Evolutionary conservation across 257 asterid species (phyloP), one percentile per base, ranked within the genome.

Genomic region (Solanum bulbocastanum): DNA sequence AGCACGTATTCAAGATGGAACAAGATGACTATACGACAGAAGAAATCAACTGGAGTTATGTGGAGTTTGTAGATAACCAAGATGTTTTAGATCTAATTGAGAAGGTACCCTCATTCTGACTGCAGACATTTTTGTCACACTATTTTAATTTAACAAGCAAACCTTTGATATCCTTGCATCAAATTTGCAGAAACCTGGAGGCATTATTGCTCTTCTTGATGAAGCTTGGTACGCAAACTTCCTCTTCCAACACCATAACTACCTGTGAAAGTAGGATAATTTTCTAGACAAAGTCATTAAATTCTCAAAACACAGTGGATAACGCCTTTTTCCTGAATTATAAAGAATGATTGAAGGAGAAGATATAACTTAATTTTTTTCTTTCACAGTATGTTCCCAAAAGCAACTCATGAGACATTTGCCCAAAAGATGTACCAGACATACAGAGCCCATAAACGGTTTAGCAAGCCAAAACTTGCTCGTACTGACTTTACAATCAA

Each of bases 1-100:
- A 96, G 99, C 98, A 97, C 78, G 98, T 97, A 52, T 97, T 97
- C 94, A 97, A 96, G 94, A 97, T 97, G 99, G 99, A 95, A 90
- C 99, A 96, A 92, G 99, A 95, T 82, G 99, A 96, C 86, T 96
- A 96, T 84, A 94, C 98, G 3, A 94, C 93, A 89, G 99, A 95
- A 92, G 98, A 95, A 91, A 96, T 96, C 83, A 88, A 96, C 92
- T 96, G 99, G 99, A 96, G 99, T 86, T 96, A 96, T 71, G 97
- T 96, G 83, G 99, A 96, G 90, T 96, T 96, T 66, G 96, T 95
- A 71, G 99, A 96, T 91, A 96, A 96, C 89, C 98, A 95, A 92
- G 99, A 96, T 91, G 98, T 96, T 83, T 88, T 96, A 88, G 99
- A 96, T 91, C 98, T 96, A 39, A 92, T 96, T 87, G 99, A 97